Evolutionary conservation across 305 asterid genomes (phyloP).

Genomic region (Caryopteris hybrid): DNA sequence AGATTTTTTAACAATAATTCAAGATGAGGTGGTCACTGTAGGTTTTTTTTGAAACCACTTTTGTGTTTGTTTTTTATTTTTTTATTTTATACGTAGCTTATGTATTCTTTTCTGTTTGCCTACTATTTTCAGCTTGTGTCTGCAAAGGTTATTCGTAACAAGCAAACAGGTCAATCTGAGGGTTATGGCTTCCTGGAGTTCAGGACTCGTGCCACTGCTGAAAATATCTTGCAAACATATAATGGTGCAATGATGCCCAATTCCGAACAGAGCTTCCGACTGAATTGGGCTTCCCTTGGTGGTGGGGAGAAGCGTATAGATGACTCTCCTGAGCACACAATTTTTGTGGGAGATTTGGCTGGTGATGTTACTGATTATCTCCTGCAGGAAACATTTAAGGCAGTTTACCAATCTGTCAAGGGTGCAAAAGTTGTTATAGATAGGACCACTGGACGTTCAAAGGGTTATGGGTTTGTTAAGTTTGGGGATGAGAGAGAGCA

Average conservation of each 20-base stretch:
- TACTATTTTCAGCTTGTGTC: slow-evolving; percentile 48
- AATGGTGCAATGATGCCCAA: slow-evolving; percentile 68
- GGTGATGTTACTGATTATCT: slow-evolving; percentile 76
- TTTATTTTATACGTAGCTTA: too few species aligned
- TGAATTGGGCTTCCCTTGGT: slow-evolving; percentile 88
- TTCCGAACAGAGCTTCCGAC: slow-evolving; percentile 55
- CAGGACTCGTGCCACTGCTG: slow-evolving; percentile 63
- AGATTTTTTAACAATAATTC: not conserved
- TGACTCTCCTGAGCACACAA: slow-evolving; percentile 63
- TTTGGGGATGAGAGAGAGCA: slow-evolving; percentile 84
- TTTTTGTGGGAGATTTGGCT: slow-evolving; percentile 88
- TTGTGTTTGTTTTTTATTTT: too few species aligned
- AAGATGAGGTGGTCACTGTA: not conserved
- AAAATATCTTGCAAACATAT: slow-evolving; percentile 51
- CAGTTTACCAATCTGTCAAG: slow-evolving; percentile 58
- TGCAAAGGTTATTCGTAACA: slow-evolving; percentile 69
- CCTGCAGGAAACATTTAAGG: slow-evolving; percentile 63
- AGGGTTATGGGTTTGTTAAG: slow-evolving; percentile 86
- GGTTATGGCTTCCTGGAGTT: slow-evolving; percentile 89
- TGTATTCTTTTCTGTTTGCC: not conserved
- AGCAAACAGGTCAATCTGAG: slow-evolving; percentile 70
- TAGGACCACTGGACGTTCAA: slow-evolving; percentile 74
- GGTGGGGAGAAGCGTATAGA: slow-evolving; percentile 72
- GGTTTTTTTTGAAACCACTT: too few species aligned
- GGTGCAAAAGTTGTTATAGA: slow-evolving; percentile 84